phyloP scores from a whole-genome alignment of 2,329 filamentous ascomycete species.

The Colletotrichum tabaci region DNA sequence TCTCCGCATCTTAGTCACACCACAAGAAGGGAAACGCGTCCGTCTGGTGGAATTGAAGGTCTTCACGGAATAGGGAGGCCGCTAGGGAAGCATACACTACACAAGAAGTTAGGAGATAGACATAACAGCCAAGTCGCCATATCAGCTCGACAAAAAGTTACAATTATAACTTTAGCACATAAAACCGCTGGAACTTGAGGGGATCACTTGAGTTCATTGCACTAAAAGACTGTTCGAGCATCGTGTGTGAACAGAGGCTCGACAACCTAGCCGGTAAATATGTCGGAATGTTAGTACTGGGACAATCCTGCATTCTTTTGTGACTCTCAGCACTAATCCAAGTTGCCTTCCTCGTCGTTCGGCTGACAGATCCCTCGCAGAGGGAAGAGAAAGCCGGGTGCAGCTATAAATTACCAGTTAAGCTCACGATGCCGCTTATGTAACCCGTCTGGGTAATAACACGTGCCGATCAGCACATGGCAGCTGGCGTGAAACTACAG shows the following conservation, averaged over 20 bases:
- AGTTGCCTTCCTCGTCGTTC: neutral
- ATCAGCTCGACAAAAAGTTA: neutral
- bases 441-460: neutral
- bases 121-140: neutral
- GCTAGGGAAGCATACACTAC: neutral
- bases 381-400: no score
- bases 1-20: slow-evolving; percentile 21
- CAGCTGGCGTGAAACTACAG: slow-evolving; percentile 10
- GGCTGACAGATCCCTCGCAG: neutral
- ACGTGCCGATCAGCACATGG: neutral
- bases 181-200: neutral
- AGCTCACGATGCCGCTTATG: neutral
- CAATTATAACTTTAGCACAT: neutral
- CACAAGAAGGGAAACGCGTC: slow-evolving; percentile 19
- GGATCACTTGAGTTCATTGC: neutral
- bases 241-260: neutral
- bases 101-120: neutral
- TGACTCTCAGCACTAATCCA: neutral
- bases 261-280: no score
- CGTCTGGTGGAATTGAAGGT: slow-evolving; percentile 26
- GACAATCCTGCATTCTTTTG: neutral
- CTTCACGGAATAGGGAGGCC: slow-evolving; percentile 14
- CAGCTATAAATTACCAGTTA: neutral
- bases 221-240: neutral
- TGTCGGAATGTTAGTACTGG: no score